Percentiles rank a stretch among this genome's conserved stretches.
Evolutionary conservation across 1,284 basidiomycete species (phyloP).

Genomic region (Thelephora terrestris): DNA sequence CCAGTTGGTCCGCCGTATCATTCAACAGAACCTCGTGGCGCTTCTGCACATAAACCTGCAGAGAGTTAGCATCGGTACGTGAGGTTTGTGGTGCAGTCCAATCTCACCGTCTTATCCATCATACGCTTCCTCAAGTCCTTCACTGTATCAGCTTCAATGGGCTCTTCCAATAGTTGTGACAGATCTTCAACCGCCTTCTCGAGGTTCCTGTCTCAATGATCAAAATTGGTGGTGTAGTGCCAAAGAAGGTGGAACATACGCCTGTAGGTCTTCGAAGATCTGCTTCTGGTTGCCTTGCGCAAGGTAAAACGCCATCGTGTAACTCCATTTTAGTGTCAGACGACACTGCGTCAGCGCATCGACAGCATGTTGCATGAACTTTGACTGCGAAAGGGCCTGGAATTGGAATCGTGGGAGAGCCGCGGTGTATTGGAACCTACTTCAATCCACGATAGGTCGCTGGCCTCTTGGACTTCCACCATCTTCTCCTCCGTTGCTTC

Average conservation of each 20-base stretch:
- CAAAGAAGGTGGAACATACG: constrained; percentile 15
- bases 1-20: constrained; percentile 21
- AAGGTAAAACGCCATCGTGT: constrained; percentile 63
- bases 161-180: constrained; percentile 50
- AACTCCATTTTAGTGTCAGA: constrained; percentile 61
- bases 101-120: constrained; percentile 44
- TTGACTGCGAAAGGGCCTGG: constrained; percentile 20
- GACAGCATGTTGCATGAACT: constrained; percentile 57
- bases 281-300: constrained; percentile 52
- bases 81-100: neutral
- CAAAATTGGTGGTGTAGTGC: neutral
- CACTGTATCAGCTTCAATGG: constrained; percentile 43
- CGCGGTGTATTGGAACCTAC: constrained; percentile 21
- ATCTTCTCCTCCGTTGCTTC: constrained; percentile 57
- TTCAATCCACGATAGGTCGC: constrained; percentile 58
- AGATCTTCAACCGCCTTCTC: constrained; percentile 59
- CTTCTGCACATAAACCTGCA: constrained; percentile 21
- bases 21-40: constrained; percentile 21
- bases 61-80: neutral
- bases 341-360: constrained; percentile 45
- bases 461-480: constrained; percentile 52
- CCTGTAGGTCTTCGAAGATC: constrained; percentile 61
- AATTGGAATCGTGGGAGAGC: too few relatives aligned
- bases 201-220: constrained; percentile 31
- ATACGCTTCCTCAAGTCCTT: constrained; percentile 46